These are phyloP conservation scores for Bidens hawaiensis DNA, from an alignment of 140 eudicot species.

Conservation along the genomic window DNA sequence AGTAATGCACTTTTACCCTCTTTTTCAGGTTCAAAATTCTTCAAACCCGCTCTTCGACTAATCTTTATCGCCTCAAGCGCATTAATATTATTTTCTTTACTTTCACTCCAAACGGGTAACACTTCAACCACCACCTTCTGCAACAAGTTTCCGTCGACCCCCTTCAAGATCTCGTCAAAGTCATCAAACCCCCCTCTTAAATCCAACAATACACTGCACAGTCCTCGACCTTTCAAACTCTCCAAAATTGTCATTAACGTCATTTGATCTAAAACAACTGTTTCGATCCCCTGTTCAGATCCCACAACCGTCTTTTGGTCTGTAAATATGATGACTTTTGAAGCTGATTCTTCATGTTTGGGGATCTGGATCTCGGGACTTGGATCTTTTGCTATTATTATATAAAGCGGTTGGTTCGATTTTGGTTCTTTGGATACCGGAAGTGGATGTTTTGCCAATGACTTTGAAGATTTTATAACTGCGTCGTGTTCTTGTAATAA, in stretches of 20 bases:
- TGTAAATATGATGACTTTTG: conserved; percentile 48
- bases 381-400: conserved; percentile 48
- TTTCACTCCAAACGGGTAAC: conserved; percentile 53
- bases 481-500: conserved; percentile 83
- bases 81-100: conserved; percentile 13
- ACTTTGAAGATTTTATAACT: conserved; percentile 48
- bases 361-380: conserved; percentile 31
- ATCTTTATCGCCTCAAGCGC: conserved; percentile 31
- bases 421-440: conserved; percentile 68
- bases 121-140: conserved; percentile 80
- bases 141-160: conserved; percentile 49
- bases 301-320: conserved; percentile 33
- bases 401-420: conserved; percentile 72
- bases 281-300: conserved; percentile 48
- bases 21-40: conserved; percentile 52
- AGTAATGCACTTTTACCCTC: conserved; percentile 51
- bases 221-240: conserved; percentile 54
- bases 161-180: conserved; percentile 59
- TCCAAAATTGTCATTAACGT: conserved; percentile 59
- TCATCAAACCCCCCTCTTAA: conserved; percentile 52
- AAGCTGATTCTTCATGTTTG: conserved; percentile 17
- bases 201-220: conserved; percentile 74
- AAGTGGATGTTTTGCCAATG: conserved; percentile 31
- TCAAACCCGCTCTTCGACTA: conserved; percentile 32
- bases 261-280: conserved; percentile 39